Evolutionary conservation across 768 basidiomycete species (phyloP), one percentile per base, ranked within the genome.

Genomic region (Suillus discolor): DNA sequence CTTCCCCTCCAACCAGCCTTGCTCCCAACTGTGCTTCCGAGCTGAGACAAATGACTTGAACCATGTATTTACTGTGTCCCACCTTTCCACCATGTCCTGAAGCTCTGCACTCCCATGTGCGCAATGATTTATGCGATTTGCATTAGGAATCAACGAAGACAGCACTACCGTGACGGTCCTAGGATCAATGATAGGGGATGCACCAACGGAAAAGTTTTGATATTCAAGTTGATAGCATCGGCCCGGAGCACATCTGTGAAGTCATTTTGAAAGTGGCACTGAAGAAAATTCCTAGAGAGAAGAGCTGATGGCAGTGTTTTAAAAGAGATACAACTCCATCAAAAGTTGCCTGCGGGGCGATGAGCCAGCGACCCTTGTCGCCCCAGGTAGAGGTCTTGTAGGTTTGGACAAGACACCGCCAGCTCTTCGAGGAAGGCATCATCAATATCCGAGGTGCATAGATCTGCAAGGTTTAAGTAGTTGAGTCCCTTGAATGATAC

Each of bases 271-370:
- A 34, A 55, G 54, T 34, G 18, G 54, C 54, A 12, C 12, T 20
- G 54, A 55, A 55, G 31, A 55, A 34, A 55, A 55, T 55, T 34
- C 54, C 54, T 20, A 55, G 54, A 55, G 54, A 34, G 54, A 18
- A 55, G 18, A 55, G 31, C 20, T 55, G 54, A 31, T 6, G 54
- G 54, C 54, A 55, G 31, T 55, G 31, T 20, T 55, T 55, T 12
- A 34, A 20, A 31, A 55, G 54, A 55, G 54, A 55, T 34, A 34
- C 11, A 6, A 55, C 54, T 20, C 54, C 54, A 20, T 34, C 31
- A 55, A 55, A 55, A 20, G 54, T 34, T 31, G 28, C 28, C 9
- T 8, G 11, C 31, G 54, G 54, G 11, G 11, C 31, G 20, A 55
- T 20, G 54, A 31, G 18, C 54, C 31, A 55, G 18, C 31, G 18